Evolutionary conservation across 768 basidiomycete species (phyloP), one percentile per base, ranked within the genome.

Genomic region (Hypholoma sublateritium): DNA sequence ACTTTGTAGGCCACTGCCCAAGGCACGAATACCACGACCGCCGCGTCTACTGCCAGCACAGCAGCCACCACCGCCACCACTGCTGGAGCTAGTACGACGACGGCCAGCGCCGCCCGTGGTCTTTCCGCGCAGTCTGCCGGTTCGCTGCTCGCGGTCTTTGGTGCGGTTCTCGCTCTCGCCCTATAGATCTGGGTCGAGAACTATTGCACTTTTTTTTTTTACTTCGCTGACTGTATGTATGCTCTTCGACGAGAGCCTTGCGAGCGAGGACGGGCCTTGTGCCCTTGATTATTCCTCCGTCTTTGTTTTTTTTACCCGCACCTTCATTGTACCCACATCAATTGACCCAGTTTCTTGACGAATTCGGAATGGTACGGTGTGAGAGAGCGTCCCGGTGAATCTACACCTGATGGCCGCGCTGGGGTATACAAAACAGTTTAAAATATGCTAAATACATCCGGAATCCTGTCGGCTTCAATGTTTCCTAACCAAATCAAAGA

Each of bases 1-100:
- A 5, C 24, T 12, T 35, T 9, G 14, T 43, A 71, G 66, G 66
- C 67, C 46, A 64, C 64, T 21, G 70, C 74, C 24, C 60, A 66
- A 46, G 67, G 64, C 13, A 50, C 62, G 17, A 48, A 47, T 32
- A 45, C 64, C 22, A 50, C 58, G 13, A 39, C 58, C 34, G 43
- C 60, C 16, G 21, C 53, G 13, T 53, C 59, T 11, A 57, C 60
- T 36, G 50, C 43, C 19, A 25, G 52, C 8, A 34, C 61, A 4
- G 24, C 44, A 24, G 56, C 60, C 42, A 60, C 55, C 25, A 44
- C 52, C 37, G 50, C 63, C 46, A 12, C 58, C 43, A 46, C 42
- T 35, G 43, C 19, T 22, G n/a, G 32, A 6, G 25, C 34, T 21
- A 32, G 8, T 28, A 25, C 37, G 39, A 22, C 25, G 25, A 46